A percentile compares a stretch with the other conserved stretches of the same genome.
phyloP scores from a whole-genome alignment of 148 eudicot species.

The Rhododendron mucronatum region DNA sequence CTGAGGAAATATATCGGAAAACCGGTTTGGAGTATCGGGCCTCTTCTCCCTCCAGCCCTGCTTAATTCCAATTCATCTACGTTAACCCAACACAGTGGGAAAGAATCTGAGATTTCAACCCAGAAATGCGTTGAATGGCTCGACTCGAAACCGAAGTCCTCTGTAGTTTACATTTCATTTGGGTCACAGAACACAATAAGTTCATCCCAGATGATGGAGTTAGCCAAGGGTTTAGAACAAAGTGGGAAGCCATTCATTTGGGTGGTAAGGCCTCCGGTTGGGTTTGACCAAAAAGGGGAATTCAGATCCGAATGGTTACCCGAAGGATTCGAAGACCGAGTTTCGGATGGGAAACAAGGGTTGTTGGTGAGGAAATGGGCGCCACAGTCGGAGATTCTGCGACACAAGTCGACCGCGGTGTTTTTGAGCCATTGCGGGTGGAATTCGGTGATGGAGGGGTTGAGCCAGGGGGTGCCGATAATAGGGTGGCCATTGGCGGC shows the following conservation, averaged over 20 bases:
- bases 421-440: constrained; percentile 67
- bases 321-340: constrained; percentile 46
- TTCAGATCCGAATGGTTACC: constrained; percentile 60
- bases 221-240: constrained; percentile 64
- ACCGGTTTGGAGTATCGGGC: constrained; percentile 69
- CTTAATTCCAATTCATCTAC: neutral
- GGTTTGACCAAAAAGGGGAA: constrained; percentile 37
- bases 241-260: constrained; percentile 65
- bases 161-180: constrained; percentile 72
- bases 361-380: constrained; percentile 55
- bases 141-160: constrained; percentile 24
- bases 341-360: constrained; percentile 30
- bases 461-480: constrained; percentile 64
- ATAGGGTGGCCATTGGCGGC: constrained; percentile 64
- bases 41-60: constrained; percentile 38
- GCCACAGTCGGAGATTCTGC: constrained; percentile 59
- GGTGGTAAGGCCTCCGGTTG: constrained; percentile 70
- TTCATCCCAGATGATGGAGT: constrained; percentile 68
- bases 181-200: constrained; percentile 77
- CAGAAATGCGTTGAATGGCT: constrained; percentile 50
- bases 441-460: constrained; percentile 61
- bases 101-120: constrained; percentile 24
- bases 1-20: constrained; percentile 32
- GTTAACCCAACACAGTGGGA: constrained; percentile 12
- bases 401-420: constrained; percentile 49